Percentiles rank a stretch among this genome's conserved stretches.
phyloP scores from a whole-genome alignment of 176 grass and related monocot genomes.

The Musa troglodytarum region DNA sequence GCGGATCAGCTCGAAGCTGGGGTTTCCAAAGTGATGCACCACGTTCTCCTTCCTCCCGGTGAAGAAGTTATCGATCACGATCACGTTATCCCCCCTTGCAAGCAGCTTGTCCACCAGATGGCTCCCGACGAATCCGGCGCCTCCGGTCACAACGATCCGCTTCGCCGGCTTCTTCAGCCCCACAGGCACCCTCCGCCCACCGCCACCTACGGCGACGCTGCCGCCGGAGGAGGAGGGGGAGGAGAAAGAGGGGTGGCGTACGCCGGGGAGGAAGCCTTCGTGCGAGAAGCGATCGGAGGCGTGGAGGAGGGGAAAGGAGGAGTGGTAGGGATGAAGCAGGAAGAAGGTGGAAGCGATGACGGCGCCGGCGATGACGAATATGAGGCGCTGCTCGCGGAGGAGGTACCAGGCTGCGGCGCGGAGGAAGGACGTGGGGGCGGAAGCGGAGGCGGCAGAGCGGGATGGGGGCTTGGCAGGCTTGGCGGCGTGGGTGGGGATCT shows the following conservation, averaged over 20 bases:
- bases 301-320: conserved; percentile 22
- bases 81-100: conserved; percentile 74
- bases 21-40: conserved; percentile 76
- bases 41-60: conserved; percentile 94
- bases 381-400: conserved; percentile 86
- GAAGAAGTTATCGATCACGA: conserved; percentile 98
- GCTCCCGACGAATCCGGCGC: conserved; percentile 86
- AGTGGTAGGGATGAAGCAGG: conserved; percentile 75
- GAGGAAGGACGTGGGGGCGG: conserved; percentile 12
- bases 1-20: conserved; percentile 88
- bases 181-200: conserved; percentile 49
- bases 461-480: conserved; percentile 14
- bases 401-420: conserved; percentile 32
- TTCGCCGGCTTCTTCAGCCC: conserved; percentile 51
- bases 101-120: conserved; percentile 86
- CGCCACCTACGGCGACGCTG: neutral
- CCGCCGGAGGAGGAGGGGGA: conserved; percentile 13
- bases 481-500: neutral
- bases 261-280: neutral
- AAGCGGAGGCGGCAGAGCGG: neutral
- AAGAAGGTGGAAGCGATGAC: conserved; percentile 93
- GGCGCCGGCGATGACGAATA: conserved; percentile 90
- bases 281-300: conserved; percentile 27
- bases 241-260: neutral
- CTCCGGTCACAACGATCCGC: conserved; percentile 74